A percentile compares a stretch with the other conserved stretches of the same genome.
Evolutionary conservation across 306 rosid species (phyloP).

Genomic region (Ammopiptanthus mongolicus): DNA sequence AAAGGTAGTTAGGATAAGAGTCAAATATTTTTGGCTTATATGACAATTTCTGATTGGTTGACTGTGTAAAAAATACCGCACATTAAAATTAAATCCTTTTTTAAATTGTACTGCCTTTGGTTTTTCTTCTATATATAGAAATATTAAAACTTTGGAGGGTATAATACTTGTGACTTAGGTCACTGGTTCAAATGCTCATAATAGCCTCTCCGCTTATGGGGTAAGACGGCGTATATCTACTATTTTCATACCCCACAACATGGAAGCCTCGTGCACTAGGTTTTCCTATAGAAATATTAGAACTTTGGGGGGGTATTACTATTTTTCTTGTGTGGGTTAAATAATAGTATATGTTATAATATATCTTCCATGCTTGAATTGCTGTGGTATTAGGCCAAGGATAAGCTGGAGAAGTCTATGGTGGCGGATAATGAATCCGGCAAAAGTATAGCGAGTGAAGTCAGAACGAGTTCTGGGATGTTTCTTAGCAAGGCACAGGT

Average conservation of each 20-base stretch:
- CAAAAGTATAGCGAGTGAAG: conserved; percentile 66
- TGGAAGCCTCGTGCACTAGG: too few relatives aligned
- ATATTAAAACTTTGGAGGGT: too few relatives aligned
- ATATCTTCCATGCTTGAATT: conserved; percentile 3
- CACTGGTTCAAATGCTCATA: too few relatives aligned
- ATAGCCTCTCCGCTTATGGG: too few relatives aligned
- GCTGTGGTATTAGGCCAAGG: conserved; percentile 59
- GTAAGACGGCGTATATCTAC: too few relatives aligned
- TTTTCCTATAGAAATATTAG: background rate
- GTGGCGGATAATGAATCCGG: conserved; percentile 92
- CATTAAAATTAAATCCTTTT: too few relatives aligned
- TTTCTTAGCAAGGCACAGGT: conserved; percentile 78
- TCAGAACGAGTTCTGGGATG: conserved; percentile 96
- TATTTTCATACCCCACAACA: too few relatives aligned
- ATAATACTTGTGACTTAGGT: too few relatives aligned
- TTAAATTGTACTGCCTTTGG: conserved; percentile 6
- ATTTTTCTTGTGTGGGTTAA: background rate
- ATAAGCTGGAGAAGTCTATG: conserved; percentile 80
- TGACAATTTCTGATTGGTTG: too few relatives aligned
- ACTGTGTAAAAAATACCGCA: too few relatives aligned
- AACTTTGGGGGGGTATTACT: background rate
- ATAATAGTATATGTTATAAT: background rate
- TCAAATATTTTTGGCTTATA: too few relatives aligned
- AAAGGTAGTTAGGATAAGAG: too few relatives aligned
- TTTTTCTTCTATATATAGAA: background rate